Base-by-base conservation (phyloP, 2,329 filamentous ascomycete species). In the Diaporthe citrichinensis region DNA sequence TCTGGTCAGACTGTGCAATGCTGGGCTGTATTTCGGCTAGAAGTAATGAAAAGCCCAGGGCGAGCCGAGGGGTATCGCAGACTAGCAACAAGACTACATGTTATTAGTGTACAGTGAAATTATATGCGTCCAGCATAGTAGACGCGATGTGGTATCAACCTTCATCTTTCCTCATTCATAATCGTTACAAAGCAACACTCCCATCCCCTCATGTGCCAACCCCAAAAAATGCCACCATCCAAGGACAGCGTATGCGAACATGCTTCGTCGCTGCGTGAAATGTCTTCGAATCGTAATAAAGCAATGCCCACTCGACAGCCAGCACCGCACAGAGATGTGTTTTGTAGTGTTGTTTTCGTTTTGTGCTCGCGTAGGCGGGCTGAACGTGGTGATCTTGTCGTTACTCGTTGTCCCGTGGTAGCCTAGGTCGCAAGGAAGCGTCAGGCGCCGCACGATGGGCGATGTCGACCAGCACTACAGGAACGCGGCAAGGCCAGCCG, bases 401-500 rank as follows among this genome's bases (percentile, higher is more conserved):
- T 57, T 34, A 17, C 34, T 65, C 71, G 23, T 55, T 62, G 51
- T 55, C 20, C 12, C 6, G 49, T 39, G 14, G 59, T 15, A n/a
- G 12, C 4, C 44, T 23, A 46, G 20, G 46, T 3, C 58, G n/a
- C 44, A 53, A 41, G 41, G 17, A 25, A 39, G 46, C 44, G 31
- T 53, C 23, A n/a, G 46, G 65, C 65, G 34, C 65, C 57, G 28
- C 44, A 53, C 46, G 28, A 46, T 36, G 39, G 41, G 49, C 49
- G 12, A 73, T 12, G 25, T 9, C 10, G 51, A 14, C 14, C 25
- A 39, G 5, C 36, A 53, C 78, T 80, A 82, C 78, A 81, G 78
- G 74, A 82, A 80, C 51, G 78, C 77, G 44, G 76, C 78, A 53
- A 81, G 25, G 73, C 78, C 81, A 31, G 76, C 79, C 25, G 79